Evolutionary conservation across 306 rosid species (phyloP), one percentile per base, ranked within the genome.

Genomic region (Fragaria nilgerrensis): DNA sequence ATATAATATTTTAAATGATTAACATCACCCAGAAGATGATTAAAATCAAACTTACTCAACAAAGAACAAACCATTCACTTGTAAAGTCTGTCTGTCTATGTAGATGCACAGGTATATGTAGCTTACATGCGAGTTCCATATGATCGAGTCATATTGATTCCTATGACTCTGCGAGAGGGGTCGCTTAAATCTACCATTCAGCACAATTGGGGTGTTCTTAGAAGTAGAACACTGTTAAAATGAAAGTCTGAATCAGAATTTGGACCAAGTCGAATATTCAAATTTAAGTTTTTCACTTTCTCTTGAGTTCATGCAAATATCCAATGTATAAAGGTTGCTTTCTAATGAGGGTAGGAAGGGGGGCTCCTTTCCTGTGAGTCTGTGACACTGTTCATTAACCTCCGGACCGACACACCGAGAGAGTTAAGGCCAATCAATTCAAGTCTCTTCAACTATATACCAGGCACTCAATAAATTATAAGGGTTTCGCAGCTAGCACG

Each of bases 311-410:
- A 73, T 80, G 84, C 34, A 77, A 41, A 34, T 1, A 41, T 62
- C 20, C 39, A 15, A 3, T 65, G 50, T 44, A 49, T 72, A 73
- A 80, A 59, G 72, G 73, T 77, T 66, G 68, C 73, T 70, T 80
- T 72, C 77, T 14, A 56, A 44, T 72, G 72, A 75, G 78, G 74
- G 77, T 36, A 25, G 55, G 52, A 4, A 15, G 4, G 34, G 22
- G 44, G 45, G 43, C 13, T 16, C n/a, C 25, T 65, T 65, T 36
- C 52, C 53, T 56, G 77, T 8, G 74, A 45, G 67, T 32, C 85
- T 78, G 80, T 32, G 68, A 65, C 29, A 75, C 79, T 76, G 76
- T 74, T 75, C 68, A 83, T 52, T 71, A 66, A 52, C 78, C 37
- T 47, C 81, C 72, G 56, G 70, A 67, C 80, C 50, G 68, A 55